Base-by-base conservation (phyloP, 1,139 yeast genomes). In the Groenewaldozyma sp. region DNA sequence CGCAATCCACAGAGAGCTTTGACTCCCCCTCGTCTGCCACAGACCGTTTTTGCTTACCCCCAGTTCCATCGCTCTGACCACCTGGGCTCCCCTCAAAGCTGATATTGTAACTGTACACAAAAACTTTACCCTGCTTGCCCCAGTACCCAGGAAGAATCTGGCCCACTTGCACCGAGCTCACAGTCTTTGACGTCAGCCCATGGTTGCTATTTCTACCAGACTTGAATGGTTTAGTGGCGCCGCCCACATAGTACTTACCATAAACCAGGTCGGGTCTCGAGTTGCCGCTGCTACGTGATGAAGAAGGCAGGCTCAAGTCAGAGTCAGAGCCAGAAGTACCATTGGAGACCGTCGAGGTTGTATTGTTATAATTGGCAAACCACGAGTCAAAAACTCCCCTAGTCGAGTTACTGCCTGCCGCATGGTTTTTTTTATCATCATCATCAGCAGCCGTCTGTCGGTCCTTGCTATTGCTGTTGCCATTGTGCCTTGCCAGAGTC, bases 111-210 rank as follows among this genome's bases (percentile, higher is more conserved):
- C 33, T 18, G 21, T 38, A 38, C 26, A 27, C 11, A 34, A 14
- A 35, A 9, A 38, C 35, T 22, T 38, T 34, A 11, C 31, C 35
- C 7, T 17, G 33, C 22, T 29, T 14, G 22, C 41, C 41, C 41
- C 41, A 38, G 31, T 35, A 38, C 13, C 41, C 41, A 3, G 41
- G 41, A 2, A 38, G 28, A 16, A 26, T 34, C 29, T 24, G 24
- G 19, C 28, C 20, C 5, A 36, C 35, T 22, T 22, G 18, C 10
- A 28, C 28, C 13, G 28, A 11, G 17, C 39, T 16, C 13, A 34
- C 33, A n/a, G 13, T 31, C 3, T 6, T 13, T 2, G 35, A n/a
- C 14, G 31, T 18, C 13, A 38, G 14, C 20, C 41, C 41, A 22
- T 38, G 37, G 14, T 24, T 33, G 2, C 35, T 28, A 21, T 35